Evolutionary conservation across 345 rosid genomes (phyloP), one percentile per base, ranked within the genome.

Genomic region (Lepidium africanum): DNA sequence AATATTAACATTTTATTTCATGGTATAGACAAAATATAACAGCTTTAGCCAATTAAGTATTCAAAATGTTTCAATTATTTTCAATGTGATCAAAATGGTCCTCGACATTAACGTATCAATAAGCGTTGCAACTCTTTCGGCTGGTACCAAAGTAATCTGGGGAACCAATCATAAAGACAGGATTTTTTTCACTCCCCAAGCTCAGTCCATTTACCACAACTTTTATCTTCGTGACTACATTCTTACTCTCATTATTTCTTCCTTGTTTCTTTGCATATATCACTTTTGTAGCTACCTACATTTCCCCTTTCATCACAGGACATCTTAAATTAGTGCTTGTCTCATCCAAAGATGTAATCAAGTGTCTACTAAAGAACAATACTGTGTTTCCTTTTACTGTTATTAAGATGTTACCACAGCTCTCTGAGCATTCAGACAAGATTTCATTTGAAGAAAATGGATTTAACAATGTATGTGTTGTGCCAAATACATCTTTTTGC

Each of bases 141-240:
- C 97, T 90, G 0, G 96, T 84, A 36, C 99, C 97, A 1, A 70
- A 90, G 77, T 94, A 88, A 78, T 90, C 96, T 16, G 92, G 87
- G 45, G 97, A 83, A 50, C 97, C 97, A 30, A 83, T 63, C 99
- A 94, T 90, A 79, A 74, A 94, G 15, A 94, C 81, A 8, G 96
- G 92, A 67, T 94, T 94, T 71, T 75, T 90, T 72, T 80, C 97
- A 90, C 69, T 94, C 97, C 0, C 97, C 97, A 2, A 47, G 53
- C 36, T 85, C 84, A 56, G 97, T 97, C 96, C 99, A 94, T 35
- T 60, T 27, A 5, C 78, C 67, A 65, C 97, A 94, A 61, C 53
- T 81, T 3, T 81, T 83, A 43, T 94, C 96, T 83, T 94, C 95
- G 40, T 90, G 92, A 3, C 72, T 73, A 77, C 98, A 93, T 27